These are phyloP conservation scores for Chondrus crispus DNA, from an alignment of 23 red algal genomes.

Conservation along the genomic window DNA sequence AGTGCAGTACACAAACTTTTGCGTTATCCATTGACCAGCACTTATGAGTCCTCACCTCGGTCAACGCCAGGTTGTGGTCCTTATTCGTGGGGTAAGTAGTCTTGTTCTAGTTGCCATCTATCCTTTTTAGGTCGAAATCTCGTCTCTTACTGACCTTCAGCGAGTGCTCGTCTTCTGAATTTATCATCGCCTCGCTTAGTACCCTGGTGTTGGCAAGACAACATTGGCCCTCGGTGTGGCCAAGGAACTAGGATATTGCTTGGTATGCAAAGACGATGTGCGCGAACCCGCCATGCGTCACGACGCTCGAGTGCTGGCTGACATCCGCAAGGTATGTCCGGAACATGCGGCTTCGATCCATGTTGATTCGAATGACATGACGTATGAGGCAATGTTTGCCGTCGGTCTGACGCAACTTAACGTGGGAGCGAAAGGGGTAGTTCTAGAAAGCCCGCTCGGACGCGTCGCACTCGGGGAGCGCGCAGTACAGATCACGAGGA, in stretches of 20 bases:
- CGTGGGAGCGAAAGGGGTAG: slow-evolving; percentile 51
- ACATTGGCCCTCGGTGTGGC: slow-evolving; percentile 47
- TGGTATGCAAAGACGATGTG: slow-evolving; percentile 57
- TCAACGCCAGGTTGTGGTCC: slow-evolving; percentile 52
- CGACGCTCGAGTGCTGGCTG: slow-evolving; percentile 46
- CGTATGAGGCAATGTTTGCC: slow-evolving; percentile 65
- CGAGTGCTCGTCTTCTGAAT: background rate
- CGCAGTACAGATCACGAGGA: slow-evolving; percentile 32
- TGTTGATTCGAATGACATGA: slow-evolving; percentile 69
- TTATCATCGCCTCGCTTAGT: background rate
- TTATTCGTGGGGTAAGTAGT: slow-evolving; percentile 61
- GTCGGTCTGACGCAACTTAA: slow-evolving; percentile 54
- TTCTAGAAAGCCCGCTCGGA: slow-evolving; percentile 49
- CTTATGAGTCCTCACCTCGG: too few relatives aligned
- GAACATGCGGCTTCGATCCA: slow-evolving; percentile 22
- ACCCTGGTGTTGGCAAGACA: slow-evolving; percentile 64
- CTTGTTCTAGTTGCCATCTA: background rate
- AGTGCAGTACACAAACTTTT: too few relatives aligned
- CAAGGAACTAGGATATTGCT: slow-evolving; percentile 42
- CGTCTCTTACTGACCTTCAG: background rate
- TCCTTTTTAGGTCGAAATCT: background rate
- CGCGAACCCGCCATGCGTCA: slow-evolving; percentile 55
- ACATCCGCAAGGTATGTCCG: slow-evolving; percentile 31
- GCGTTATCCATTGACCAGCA: too few relatives aligned
- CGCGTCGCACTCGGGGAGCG: slow-evolving; percentile 56